A percentile compares a stretch with the other conserved stretches of the same genome.
These are phyloP conservation scores for Porcisia deanei DNA, from an alignment of 208 protist genomes.

Conservation along the genomic window DNA sequence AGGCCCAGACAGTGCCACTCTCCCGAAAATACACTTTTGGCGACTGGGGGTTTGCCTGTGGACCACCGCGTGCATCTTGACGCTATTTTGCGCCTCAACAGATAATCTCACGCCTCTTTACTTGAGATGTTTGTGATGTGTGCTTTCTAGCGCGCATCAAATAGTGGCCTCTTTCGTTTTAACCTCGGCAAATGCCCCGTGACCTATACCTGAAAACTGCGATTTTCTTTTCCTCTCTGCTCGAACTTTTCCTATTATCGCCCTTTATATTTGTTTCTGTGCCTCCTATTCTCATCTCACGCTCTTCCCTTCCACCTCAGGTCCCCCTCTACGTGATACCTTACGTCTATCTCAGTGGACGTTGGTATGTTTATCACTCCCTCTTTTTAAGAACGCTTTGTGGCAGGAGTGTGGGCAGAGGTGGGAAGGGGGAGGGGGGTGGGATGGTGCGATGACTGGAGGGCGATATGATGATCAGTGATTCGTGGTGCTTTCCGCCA, in stretches of 20 bases:
- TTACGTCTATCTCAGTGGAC: background rate
- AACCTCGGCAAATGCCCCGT: background rate
- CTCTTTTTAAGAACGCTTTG: background rate
- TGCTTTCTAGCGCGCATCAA: background rate
- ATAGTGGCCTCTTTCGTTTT: background rate
- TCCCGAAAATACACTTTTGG: background rate
- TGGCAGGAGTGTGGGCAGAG: background rate
- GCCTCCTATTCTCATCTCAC: background rate
- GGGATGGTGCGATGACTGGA: background rate
- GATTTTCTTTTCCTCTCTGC: slow-evolving; percentile 1
- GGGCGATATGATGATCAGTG: background rate
- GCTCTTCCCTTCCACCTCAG: background rate
- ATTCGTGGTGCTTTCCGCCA: background rate
- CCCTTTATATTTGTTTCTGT: background rate
- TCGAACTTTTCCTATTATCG: background rate
- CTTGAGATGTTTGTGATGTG: background rate
- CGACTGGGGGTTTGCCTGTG: background rate
- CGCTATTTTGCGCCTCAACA: background rate
- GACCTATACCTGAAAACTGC: too few species aligned
- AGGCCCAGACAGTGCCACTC: background rate
- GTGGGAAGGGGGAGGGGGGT: too few species aligned
- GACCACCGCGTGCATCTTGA: background rate
- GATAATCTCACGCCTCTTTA: background rate
- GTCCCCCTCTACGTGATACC: background rate
- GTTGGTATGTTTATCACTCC: background rate